Percentiles rank a stretch among this genome's conserved stretches.
Evolutionary conservation across 148 eudicot genomes (phyloP).

Genomic region (Vaccinium macrocarpon): DNA sequence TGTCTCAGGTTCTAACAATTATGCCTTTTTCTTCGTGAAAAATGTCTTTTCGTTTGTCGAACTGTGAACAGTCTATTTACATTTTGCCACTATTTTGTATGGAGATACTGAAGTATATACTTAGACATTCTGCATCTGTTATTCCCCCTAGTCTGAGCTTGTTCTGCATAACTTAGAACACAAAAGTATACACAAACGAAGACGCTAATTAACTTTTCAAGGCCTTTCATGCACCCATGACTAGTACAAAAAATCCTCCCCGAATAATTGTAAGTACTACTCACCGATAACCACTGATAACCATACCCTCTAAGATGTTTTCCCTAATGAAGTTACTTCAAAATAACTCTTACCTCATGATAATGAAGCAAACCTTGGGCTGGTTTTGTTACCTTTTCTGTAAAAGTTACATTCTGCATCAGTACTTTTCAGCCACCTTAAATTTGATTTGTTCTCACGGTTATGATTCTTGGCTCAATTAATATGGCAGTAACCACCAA

Average conservation of each 20-base stretch:
- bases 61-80: not conserved
- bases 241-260: no score
- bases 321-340: not conserved
- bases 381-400: not conserved
- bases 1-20: slow-evolving; percentile 58
- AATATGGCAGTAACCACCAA: no score
- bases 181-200: not conserved
- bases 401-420: not conserved
- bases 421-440: not conserved
- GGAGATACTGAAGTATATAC: not conserved
- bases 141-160: not conserved
- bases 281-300: no score
- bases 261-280: no score
- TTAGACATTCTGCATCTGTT: not conserved
- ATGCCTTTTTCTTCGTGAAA: not conserved
- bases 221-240: slow-evolving; percentile 1
- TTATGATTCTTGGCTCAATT: not conserved
- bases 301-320: no score
- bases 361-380: not conserved
- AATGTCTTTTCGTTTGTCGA: not conserved
- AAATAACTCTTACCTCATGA: not conserved
- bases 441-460: not conserved
- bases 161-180: not conserved
- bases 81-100: not conserved
- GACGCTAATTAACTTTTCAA: not conserved